Evolutionary conservation across 2,329 filamentous ascomycete species (phyloP), one percentile per base, ranked within the genome.

Genomic region (Arachnopeziza araneosa): DNA sequence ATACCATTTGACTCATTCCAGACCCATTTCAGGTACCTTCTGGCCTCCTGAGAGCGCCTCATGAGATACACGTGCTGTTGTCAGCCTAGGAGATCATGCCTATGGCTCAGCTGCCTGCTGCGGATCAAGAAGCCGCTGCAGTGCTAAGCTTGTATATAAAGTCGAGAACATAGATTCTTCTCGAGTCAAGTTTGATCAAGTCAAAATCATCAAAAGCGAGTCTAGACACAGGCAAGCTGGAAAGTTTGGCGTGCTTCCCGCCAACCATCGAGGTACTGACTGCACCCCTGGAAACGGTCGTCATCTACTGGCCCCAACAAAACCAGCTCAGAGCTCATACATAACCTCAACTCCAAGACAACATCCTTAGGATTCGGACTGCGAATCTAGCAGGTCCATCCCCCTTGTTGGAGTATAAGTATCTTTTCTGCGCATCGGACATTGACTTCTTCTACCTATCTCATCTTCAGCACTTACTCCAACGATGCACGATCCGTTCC

Each of bases 401-500:
- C 52, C 49, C 52, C 24, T 23, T n/a, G 48, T 50, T 52, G 55
- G 55, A 57, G 49, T 30, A 30, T 30, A 30, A n/a, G n/a, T 8
- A 7, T 12, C 24, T 30, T 26, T n/a, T n/a, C 3, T 52, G 50
- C 23, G 36, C 6, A 17, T 14, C 12, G 36, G 2, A 44, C 17
- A 30, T 22, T 22, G 24, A 36, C 49, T 60, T 54, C 56, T 26
- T 52, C 50, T 57, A 21, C 32, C 51, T 44, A 44, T 53, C 50
- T 48, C 50, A 24, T 50, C 52, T 54, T 48, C 32, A 49, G 24
- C 24, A 17, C 23, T 58, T 24, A 48, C 54, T 9, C 26, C 9
- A 30, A 58, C 60, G n/a, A 92, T 93, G 89, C 83, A 81, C 73
- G 89, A 93, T 72, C 84, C 86, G 52, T 78, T 90, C 71, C 84